Evolutionary conservation across 441 rosid species (phyloP).

Genomic region (Pelargonium cotyledonis): DNA sequence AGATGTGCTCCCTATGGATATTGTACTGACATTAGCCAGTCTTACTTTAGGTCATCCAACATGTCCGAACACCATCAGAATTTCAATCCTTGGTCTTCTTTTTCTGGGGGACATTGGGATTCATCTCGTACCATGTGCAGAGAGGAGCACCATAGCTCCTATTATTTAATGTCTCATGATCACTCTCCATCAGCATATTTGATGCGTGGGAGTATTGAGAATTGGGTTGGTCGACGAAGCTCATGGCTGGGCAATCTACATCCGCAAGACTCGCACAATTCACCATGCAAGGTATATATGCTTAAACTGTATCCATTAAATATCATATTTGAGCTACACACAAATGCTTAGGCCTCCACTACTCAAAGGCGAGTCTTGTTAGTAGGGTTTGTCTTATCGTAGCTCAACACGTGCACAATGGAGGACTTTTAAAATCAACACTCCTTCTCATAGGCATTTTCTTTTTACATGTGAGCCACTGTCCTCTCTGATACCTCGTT

Average conservation of each 20-base stretch:
- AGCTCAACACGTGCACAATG: too few species aligned
- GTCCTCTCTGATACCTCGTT: too few species aligned
- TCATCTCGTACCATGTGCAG: conserved; percentile 42
- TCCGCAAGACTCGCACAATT: conserved; percentile 33
- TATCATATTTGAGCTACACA: conserved; percentile 19
- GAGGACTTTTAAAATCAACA: too few species aligned
- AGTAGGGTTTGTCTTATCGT: too few species aligned
- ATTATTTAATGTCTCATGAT: conserved; percentile 47
- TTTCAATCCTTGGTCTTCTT: conserved; percentile 32
- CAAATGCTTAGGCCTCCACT: too few species aligned
- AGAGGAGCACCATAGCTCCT: conserved; percentile 64
- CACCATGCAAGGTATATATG: conserved; percentile 16
- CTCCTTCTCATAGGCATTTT: too few species aligned
- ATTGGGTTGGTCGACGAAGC: conserved; percentile 40
- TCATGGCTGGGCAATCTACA: conserved; percentile 29
- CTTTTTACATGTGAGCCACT: too few species aligned
- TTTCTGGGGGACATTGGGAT: conserved; percentile 40
- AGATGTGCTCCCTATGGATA: conserved; percentile 25
- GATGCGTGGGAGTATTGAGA: conserved; percentile 38
- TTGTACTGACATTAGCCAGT: conserved; percentile 34
- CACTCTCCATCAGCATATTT: conserved; percentile 36
- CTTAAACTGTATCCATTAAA: too few species aligned
- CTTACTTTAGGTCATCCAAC: conserved; percentile 51
- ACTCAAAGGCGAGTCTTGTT: too few species aligned
- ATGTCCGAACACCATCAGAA: conserved; percentile 40